phyloP scores from a whole-genome alignment of 805 yeast species.

The Saturnispora bothae region DNA sequence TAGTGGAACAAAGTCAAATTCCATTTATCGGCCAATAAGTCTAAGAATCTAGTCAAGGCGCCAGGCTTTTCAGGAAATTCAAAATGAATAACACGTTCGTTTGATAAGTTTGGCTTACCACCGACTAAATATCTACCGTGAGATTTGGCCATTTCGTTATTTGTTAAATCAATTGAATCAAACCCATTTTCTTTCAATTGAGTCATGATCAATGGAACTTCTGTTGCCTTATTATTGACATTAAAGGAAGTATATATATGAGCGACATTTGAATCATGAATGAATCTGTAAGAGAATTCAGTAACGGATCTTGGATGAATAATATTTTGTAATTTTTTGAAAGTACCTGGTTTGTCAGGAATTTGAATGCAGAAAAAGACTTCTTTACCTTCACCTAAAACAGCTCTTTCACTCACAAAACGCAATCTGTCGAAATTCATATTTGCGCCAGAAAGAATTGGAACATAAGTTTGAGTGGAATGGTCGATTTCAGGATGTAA shows the following conservation, averaged over 20 bases:
- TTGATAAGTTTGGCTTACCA: conserved; percentile 62
- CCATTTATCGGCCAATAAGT: conserved; percentile 67
- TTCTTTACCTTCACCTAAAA: conserved; percentile 96
- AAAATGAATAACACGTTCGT: conserved; percentile 73
- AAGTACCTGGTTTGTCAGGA: conserved; percentile 90
- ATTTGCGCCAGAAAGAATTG: conserved; percentile 91
- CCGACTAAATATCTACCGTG: conserved; percentile 97
- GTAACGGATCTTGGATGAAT: conserved; percentile 86
- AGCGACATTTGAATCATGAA: conserved; percentile 41
- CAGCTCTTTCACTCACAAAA: conserved; percentile 95
- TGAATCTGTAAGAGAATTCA: conserved; percentile 84
- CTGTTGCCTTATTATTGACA: conserved; percentile 66
- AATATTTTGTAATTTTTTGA: conserved; percentile 61
- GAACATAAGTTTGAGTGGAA: conserved; percentile 59
- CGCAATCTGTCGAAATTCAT: conserved; percentile 96
- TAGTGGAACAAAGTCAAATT: conserved; percentile 92
- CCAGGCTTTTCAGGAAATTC: conserved; percentile 98
- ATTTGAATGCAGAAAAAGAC: conserved; percentile 83
- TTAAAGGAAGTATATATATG: conserved; percentile 81
- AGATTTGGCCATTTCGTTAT: conserved; percentile 88
- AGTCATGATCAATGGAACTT: conserved; percentile 52
- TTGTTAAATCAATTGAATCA: conserved; percentile 73
- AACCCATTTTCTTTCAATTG: conserved; percentile 55
- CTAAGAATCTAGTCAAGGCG: conserved; percentile 74
- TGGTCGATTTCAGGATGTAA: conserved; percentile 64